A percentile compares a stretch with the other conserved stretches of the same genome.
Conservation (phyloP, 805 yeast species). For the Metschnikowia noctiluminum region DNA sequence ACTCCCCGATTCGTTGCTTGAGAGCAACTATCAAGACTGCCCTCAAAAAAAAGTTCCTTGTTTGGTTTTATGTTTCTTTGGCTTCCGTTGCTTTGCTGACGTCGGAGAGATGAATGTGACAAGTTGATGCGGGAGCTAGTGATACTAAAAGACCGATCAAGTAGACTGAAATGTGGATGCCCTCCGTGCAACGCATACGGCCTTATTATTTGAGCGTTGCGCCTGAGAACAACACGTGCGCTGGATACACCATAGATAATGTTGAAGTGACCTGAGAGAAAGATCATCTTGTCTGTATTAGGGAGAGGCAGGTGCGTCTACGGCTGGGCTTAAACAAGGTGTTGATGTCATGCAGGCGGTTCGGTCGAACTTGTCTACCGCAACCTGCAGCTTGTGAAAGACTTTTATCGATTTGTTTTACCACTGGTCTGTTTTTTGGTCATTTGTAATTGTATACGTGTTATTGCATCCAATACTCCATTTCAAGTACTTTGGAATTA, state of each 20-base stretch:
- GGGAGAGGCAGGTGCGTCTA: background rate
- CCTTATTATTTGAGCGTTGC: background rate
- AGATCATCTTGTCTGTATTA: background rate
- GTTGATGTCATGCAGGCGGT: slow-evolving; percentile 7
- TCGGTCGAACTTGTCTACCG: background rate
- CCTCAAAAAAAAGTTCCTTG: no score
- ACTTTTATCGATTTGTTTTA: background rate
- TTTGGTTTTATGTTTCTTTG: background rate
- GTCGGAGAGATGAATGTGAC: background rate
- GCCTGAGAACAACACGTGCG: background rate
- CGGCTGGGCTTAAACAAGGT: background rate
- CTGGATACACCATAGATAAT: background rate
- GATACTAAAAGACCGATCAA: slow-evolving; percentile 1
- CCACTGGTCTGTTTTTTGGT: background rate
- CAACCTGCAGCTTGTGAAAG: background rate
- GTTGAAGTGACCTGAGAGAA: background rate
- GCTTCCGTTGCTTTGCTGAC: background rate
- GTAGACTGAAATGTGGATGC: background rate
- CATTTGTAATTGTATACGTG: background rate
- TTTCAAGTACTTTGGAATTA: no score
- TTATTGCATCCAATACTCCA: no score
- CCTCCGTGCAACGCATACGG: background rate
- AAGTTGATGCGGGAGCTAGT: slow-evolving; percentile 2
- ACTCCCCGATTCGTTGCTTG: no score
- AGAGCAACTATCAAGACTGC: no score